These are phyloP conservation scores for Phaffomyces thermotolerans DNA, from an alignment of 805 yeast genomes.

Conservation along the genomic window DNA sequence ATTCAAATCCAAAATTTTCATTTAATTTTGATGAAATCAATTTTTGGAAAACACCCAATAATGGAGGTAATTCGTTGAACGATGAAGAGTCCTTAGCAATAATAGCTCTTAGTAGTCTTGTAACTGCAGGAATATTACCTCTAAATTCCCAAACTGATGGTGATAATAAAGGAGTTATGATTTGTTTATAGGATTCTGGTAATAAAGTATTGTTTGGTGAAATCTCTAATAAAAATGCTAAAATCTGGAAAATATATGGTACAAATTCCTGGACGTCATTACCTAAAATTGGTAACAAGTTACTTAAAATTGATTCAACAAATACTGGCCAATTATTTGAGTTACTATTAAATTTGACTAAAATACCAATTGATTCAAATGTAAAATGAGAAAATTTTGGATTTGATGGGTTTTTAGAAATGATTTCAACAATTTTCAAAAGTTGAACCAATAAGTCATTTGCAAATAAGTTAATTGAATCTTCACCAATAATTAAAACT, in stretches of 20 bases:
- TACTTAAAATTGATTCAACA: constrained; percentile 51
- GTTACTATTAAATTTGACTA: constrained; percentile 44
- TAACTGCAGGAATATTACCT: constrained; percentile 91
- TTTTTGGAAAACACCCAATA: constrained; percentile 95
- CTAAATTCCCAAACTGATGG: constrained; percentile 91
- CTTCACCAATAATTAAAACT: constrained; percentile 65
- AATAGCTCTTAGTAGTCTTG: constrained; percentile 69
- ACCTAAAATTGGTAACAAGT: constrained; percentile 57
- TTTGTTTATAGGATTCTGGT: constrained; percentile 56
- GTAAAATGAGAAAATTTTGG: constrained; percentile 88
- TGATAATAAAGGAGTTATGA: constrained; percentile 75
- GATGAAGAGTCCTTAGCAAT: constrained; percentile 31
- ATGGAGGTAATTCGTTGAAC: constrained; percentile 55
- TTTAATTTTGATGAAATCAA: constrained; percentile 77
- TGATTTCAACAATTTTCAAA: constrained; percentile 57
- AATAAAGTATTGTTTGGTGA: constrained; percentile 42
- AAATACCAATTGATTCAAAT: constrained; percentile 80
- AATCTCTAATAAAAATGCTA: constrained; percentile 67
- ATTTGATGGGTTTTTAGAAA: constrained; percentile 87
- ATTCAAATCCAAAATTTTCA: constrained; percentile 79
- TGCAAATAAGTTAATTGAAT: constrained; percentile 42
- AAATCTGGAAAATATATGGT: constrained; percentile 88
- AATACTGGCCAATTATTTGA: constrained; percentile 27
- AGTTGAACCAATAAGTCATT: constrained; percentile 53
- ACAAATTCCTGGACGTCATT: constrained; percentile 90